A percentile compares a stretch with the other conserved stretches of the same genome.
These are phyloP conservation scores for Onygena corvina DNA, from an alignment of 2,329 filamentous ascomycete species.

Conservation along the genomic window DNA sequence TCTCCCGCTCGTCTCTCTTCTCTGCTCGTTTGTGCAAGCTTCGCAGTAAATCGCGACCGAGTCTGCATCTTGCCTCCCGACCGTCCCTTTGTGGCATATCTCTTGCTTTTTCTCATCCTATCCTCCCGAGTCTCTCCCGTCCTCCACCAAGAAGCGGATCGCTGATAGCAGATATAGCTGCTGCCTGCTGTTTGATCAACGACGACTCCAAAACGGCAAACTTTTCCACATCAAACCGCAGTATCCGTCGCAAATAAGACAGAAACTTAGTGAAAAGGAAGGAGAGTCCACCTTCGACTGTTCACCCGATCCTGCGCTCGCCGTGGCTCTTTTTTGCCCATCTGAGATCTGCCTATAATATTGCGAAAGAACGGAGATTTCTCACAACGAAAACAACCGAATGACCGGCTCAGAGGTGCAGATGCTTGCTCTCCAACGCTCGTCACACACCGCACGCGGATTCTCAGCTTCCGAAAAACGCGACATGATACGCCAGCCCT, in stretches of 20 bases:
- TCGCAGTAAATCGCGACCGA: too few relatives aligned
- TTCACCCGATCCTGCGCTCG: not conserved
- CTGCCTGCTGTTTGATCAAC: not conserved
- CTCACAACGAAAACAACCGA: too few relatives aligned
- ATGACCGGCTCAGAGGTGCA: too few relatives aligned
- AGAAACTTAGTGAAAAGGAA: not conserved
- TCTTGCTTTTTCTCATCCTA: not conserved
- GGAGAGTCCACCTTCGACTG: too few relatives aligned
- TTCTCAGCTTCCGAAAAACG: slow-evolving; percentile 9
- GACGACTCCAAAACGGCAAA: not conserved
- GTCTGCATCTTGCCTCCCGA: too few relatives aligned
- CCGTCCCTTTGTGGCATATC: not conserved
- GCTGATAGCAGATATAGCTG: too few relatives aligned
- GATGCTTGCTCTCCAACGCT: slow-evolving; percentile 3
- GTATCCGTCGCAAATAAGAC: slow-evolving; percentile 2
- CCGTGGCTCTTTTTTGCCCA: too few relatives aligned
- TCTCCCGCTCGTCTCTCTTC: not conserved
- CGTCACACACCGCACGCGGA: slow-evolving; percentile 5
- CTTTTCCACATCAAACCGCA: not conserved
- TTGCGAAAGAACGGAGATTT: too few relatives aligned
- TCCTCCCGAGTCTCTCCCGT: not conserved
- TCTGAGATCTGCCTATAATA: too few relatives aligned
- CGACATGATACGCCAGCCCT: slow-evolving; percentile 29
- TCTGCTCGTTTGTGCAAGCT: not conserved
- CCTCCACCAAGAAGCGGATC: too few relatives aligned